Base-by-base conservation (phyloP, 805 yeast genomes). In the Grigorovia jiainica region DNA sequence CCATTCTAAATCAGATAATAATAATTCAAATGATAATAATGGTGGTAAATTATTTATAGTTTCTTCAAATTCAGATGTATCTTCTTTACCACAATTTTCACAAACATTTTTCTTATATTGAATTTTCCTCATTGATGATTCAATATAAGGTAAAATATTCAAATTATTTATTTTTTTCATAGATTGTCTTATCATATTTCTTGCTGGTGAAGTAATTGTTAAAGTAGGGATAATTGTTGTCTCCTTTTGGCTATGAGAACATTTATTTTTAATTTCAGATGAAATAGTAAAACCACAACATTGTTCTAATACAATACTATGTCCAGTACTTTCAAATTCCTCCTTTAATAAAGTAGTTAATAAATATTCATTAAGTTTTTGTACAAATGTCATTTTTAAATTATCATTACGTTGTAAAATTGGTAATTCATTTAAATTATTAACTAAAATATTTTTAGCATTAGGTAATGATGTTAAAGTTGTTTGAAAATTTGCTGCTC, bases 401-500 rank as follows among this genome's bases (percentile, higher is more conserved):
- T 36, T 38, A 17, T 50, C 50, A 18, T 24, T 18, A 13, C 19
- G 20, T n/a, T 23, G 17, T 6, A 27, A 16, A 6, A 21, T 11
- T n/a, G 18, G 7, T 10, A 37, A 29, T 8, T 8, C 30, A 31
- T 20, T 27, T 8, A 66, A 71, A 41, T 32, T 36, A 9, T 39
- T 35, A 5, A 41, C 34, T 19, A 35, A 27, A 18, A 36, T 32
- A 23, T 41, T 32, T 25, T 43, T 34, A 0, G 85, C 84, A 25
- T 48, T 50, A 5, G 75, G 75, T 1, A 68, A 58, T 1, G 70
- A 57, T 8, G 69, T 65, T 32, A 82, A 55, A 4, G 76, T 58
- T 29, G 68, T 65, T 49, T 78, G 81, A 54, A 90, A 87, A 56
- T 92, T 92, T 2, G 87, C 69, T 0, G 95, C 82, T 32, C 85